Conservation (phyloP, 192 early-diverging fungal species). For the Mortierella hygrophila region DNA sequence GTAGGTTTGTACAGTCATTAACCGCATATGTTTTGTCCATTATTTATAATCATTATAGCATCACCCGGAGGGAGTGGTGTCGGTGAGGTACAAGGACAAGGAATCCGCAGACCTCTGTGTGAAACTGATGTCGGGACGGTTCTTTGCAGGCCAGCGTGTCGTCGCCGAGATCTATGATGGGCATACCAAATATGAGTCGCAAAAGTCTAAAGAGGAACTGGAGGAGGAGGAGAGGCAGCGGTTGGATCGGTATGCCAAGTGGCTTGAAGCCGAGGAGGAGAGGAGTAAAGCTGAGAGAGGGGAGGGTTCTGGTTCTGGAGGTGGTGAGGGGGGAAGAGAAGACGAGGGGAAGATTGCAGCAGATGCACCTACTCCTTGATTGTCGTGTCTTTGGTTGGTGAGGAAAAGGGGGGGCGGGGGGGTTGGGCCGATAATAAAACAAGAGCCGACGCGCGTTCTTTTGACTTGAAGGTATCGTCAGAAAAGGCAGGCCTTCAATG, state of each 20-base stretch:
- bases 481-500: no score
- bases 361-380: constrained; percentile 42
- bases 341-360: constrained; percentile 13
- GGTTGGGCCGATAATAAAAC: no score
- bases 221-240: constrained; percentile 84
- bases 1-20: background rate
- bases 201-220: constrained; percentile 67
- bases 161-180: constrained; percentile 86
- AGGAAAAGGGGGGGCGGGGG: no score
- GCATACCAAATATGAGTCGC: constrained; percentile 79
- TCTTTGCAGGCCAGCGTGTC: constrained; percentile 88
- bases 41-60: constrained; percentile 56
- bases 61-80: constrained; percentile 86
- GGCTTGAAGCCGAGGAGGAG: constrained; percentile 78
- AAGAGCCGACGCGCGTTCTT: no score
- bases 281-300: background rate
- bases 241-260: constrained; percentile 89
- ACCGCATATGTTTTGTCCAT: background rate
- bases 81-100: constrained; percentile 89
- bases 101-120: constrained; percentile 86
- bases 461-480: no score
- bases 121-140: constrained; percentile 89
- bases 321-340: background rate
- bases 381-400: background rate
- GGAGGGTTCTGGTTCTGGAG: background rate